Evolutionary conservation across 805 yeast genomes (phyloP).

Genomic region (Wickerhamiella slavikovae): DNA sequence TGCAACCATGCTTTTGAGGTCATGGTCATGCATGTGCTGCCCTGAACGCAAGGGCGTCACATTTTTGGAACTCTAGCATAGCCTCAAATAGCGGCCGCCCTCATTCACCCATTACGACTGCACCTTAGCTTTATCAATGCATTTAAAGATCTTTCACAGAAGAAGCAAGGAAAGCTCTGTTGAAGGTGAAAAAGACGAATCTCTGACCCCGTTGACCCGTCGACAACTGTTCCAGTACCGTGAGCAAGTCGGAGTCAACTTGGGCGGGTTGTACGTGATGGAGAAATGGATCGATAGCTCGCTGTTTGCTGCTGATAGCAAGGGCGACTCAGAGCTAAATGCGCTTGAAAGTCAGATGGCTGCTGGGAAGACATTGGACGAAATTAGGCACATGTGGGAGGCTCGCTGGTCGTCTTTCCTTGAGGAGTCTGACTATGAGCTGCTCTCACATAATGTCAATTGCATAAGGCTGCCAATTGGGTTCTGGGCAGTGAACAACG

Average conservation of each 20-base stretch:
- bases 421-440: constrained; percentile 51
- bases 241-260: constrained; percentile 60
- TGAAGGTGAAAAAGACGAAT: no score
- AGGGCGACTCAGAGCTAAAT: constrained; percentile 43
- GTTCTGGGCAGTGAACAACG: constrained; percentile 67
- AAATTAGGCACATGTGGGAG: constrained; percentile 30
- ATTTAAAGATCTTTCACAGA: background rate
- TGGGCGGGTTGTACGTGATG: constrained; percentile 61
- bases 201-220: no score
- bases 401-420: constrained; percentile 47
- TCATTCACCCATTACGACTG: background rate
- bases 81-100: no score
- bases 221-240: constrained; percentile 16
- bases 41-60: no score
- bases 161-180: background rate
- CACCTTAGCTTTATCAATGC: background rate
- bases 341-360: constrained; percentile 35
- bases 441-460: constrained; percentile 45
- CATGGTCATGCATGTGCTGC: no score
- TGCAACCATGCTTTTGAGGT: no score
- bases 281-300: constrained; percentile 62
- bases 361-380: constrained; percentile 27
- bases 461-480: constrained; percentile 78
- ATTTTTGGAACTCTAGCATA: no score
- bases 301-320: constrained; percentile 35